Base-by-base conservation (phyloP, 129 eudicot species). In the Flaveria sonorensis region DNA sequence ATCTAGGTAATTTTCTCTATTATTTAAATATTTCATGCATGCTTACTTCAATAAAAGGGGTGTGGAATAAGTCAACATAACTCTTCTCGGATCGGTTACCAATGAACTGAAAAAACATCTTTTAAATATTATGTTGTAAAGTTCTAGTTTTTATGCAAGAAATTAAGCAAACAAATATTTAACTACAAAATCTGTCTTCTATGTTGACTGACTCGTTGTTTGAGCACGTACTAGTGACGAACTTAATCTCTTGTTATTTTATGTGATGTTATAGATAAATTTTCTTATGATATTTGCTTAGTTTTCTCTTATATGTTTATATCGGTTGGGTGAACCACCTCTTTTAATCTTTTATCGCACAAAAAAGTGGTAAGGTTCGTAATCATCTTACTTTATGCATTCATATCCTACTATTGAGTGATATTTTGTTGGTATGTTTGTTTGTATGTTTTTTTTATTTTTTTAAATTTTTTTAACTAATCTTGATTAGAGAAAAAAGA, bases 81-180 rank as follows among this genome's bases (percentile, higher is more conserved):
- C 77, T 62, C 30, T 30, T 64, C 72, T 71, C 39, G 78, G 83
- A 79, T 79, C 83, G 30, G 59, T 72, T 71, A 71, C 64, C 83
- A 65, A 79, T 72, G 83, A 72, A 79, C 32, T 61, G 67, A 71
- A 73, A 73, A 40, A 79, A 79, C 68, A 79, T 79, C 83, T 72
- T 65, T 72, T 62, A 28, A 62, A 26, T 62, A 62, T 13, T 60
- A 55, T n/a, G 11, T 24, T 60, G 26, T 11, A 26, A 3, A 2
- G 40, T 36, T 24, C 12, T 16, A 10, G 13, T 16, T 21, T 60
- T 60, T 7, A 7, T 28, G 39, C 39, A 78, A 70, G 12, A 79
- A 72, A 62, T 36, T 36, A 36, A 36, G 20, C n/a, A 79, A 32
- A 51, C 45, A 61, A 71, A 10, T 61, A 71, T 24, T 66, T 70